These are phyloP conservation scores for Tuber brumale DNA, from an alignment of 495 filamentous ascomycete genomes.

Conservation along the genomic window DNA sequence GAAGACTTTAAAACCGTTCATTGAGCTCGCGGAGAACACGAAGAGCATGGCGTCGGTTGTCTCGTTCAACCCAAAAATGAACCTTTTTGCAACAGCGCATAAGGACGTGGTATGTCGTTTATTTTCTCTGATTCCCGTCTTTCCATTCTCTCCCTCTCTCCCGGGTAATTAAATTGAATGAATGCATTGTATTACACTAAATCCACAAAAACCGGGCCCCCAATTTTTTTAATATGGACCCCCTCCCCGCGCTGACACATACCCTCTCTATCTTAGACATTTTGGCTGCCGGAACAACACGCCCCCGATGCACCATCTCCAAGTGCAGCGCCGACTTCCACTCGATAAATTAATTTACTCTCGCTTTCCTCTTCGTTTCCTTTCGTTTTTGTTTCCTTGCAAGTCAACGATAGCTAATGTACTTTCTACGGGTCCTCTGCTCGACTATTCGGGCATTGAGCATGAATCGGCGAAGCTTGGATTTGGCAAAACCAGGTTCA, in stretches of 20 bases:
- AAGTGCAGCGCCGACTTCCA: constrained; percentile 17
- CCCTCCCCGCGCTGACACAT: background rate
- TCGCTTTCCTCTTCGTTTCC: background rate
- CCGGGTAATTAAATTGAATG: background rate
- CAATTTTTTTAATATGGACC: background rate
- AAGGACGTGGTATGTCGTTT: constrained; percentile 58
- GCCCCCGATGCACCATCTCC: constrained; percentile 40
- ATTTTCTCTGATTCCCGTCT: background rate
- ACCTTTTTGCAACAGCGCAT: constrained; percentile 82
- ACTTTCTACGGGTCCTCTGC: background rate
- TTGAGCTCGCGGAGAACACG: constrained; percentile 53
- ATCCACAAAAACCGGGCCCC: background rate
- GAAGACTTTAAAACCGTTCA: constrained; percentile 58
- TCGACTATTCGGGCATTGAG: background rate
- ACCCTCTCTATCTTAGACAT: constrained; percentile 41
- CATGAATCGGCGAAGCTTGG: background rate
- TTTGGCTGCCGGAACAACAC: constrained; percentile 81
- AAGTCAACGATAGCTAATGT: background rate
- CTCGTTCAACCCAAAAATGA: constrained; percentile 81
- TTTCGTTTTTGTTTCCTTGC: constrained; percentile 1
- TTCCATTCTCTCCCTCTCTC: background rate
- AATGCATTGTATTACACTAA: background rate
- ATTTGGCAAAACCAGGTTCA: background rate
- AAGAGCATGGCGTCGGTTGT: constrained; percentile 64
- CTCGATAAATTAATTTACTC: background rate